Conservation (phyloP, 2,329 filamentous ascomycete species). For the Canariomyces notabilis region DNA sequence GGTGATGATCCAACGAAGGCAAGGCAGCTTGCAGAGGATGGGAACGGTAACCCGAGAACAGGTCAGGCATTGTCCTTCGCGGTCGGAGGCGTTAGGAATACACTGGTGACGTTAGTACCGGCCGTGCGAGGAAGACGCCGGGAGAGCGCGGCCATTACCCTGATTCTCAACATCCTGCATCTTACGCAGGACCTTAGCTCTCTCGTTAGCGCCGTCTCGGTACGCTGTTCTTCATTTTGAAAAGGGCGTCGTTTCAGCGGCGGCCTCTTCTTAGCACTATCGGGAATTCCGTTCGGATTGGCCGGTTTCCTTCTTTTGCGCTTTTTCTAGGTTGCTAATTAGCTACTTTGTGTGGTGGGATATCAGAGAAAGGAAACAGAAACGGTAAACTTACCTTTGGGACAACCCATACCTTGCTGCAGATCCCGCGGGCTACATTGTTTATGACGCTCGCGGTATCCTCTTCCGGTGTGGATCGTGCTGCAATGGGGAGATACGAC, state of each 20-base stretch:
- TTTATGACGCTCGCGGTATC: not conserved
- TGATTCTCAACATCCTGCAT: constrained; percentile 20
- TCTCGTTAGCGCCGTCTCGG: constrained; percentile 17
- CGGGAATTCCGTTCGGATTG: constrained; percentile 1
- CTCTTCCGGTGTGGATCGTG: not conserved
- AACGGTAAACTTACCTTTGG: not conserved
- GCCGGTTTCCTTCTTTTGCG: constrained; percentile 8
- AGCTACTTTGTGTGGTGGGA: not conserved
- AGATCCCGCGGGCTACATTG: not conserved
- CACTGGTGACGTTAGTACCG: constrained; percentile 10
- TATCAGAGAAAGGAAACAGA: not conserved
- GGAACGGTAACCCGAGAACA: constrained; percentile 19
- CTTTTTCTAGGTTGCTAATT: constrained; percentile 4
- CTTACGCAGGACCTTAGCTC: constrained; percentile 21
- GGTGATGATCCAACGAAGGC: constrained; percentile 23
- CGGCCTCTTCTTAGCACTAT: constrained; percentile 7
- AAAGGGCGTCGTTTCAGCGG: constrained; percentile 10
- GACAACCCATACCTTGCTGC: not conserved
- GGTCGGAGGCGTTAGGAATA: constrained; percentile 14
- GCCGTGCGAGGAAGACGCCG: not conserved
- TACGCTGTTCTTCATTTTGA: constrained; percentile 12
- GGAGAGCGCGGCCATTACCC: constrained; percentile 7
- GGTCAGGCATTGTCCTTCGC: constrained; percentile 17
- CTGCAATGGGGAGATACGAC: not conserved
- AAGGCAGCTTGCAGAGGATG: constrained; percentile 27